Base-by-base conservation (phyloP, 2,329 filamentous ascomycete genomes). In the Aureobasidium sp. region DNA sequence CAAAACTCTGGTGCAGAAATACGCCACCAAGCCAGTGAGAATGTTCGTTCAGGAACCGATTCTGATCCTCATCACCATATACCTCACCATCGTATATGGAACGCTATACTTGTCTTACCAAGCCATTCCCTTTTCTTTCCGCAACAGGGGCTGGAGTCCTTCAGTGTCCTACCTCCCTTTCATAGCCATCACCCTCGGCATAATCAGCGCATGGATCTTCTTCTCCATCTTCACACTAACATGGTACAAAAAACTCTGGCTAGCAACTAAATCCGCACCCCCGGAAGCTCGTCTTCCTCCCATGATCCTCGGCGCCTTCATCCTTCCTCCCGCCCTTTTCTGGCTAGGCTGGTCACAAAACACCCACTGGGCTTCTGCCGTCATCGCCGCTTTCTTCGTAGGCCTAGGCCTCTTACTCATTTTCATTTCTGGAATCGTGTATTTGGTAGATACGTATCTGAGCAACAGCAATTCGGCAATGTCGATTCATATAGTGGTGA, bases 41-140 rank as follows among this genome's bases (percentile, higher is more conserved):
- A 81, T 82, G 78, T 69, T 81, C 16, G 62, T 75, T 44, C 66
- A 74, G 39, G 79, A 81, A 63, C 79, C 80, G 0, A 81, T 81
- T 58, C 69, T 81, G 5, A 65, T 79, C 30, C 67, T 77, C 21
- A 71, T 81, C 47, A 81, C 79, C 1, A 63, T 80, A 9, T 76
- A 77, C 66, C 71, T 73, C 59, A 66, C 66, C 2, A 66, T 77
- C 49, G 63, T 69, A 25, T 71, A 69, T 59, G 71, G 67, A 11
- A 66, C 69, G 15, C 57, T 70, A 1, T 81, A 79, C 65, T 72
- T 81, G 5, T 74, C 78, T 62, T 79, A 82, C 66, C 74, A 75
- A 64, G 75, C 78, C 8, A 81, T 77, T 63, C 80, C 79, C 0
- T 75, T 77, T 54, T 73, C 73, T 15, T 82, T 78, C 67, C 72